phyloP scores from a whole-genome alignment of 495 filamentous ascomycete genomes.

The Tuber brumale region DNA sequence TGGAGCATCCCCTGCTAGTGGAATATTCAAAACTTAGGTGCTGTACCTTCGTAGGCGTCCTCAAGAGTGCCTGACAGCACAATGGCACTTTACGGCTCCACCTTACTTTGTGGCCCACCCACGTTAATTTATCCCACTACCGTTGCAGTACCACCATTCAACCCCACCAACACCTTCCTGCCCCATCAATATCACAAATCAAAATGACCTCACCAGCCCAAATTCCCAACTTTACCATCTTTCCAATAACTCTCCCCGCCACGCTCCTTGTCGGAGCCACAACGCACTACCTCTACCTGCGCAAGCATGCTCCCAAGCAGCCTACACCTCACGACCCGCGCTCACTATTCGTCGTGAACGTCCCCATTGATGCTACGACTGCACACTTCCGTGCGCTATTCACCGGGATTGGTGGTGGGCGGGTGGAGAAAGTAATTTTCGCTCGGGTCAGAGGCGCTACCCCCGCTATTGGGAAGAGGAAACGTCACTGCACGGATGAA shows the following conservation, averaged over 20 bases:
- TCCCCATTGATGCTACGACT: constrained; percentile 78
- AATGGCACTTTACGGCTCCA: no score
- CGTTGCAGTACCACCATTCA: constrained; percentile 3
- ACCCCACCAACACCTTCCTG: constrained; percentile 5
- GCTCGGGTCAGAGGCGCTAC: constrained; percentile 48
- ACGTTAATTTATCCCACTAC: no score
- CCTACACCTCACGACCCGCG: constrained; percentile 64
- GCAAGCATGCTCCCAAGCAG: constrained; percentile 68
- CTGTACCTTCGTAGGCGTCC: no score
- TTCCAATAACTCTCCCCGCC: constrained; percentile 14
- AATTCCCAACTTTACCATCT: constrained; percentile 19
- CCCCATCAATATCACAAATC: constrained; percentile 12
- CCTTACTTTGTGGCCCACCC: no score
- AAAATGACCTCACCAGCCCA: constrained; percentile 17
- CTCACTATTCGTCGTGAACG: constrained; percentile 78
- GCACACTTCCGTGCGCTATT: constrained; percentile 69
- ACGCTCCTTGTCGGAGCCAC: neutral
- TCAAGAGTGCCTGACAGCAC: no score
- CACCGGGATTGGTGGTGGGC: constrained; percentile 61
- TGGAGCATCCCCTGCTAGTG: no score
- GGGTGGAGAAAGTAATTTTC: constrained; percentile 70
- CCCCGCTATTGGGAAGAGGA: constrained; percentile 58
- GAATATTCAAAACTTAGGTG: no score
- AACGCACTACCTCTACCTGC: constrained; percentile 77
- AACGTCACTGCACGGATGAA: constrained; percentile 49